phyloP scores from a whole-genome alignment of 2,329 filamentous ascomycete species.

The Harringtonia aguacate region DNA sequence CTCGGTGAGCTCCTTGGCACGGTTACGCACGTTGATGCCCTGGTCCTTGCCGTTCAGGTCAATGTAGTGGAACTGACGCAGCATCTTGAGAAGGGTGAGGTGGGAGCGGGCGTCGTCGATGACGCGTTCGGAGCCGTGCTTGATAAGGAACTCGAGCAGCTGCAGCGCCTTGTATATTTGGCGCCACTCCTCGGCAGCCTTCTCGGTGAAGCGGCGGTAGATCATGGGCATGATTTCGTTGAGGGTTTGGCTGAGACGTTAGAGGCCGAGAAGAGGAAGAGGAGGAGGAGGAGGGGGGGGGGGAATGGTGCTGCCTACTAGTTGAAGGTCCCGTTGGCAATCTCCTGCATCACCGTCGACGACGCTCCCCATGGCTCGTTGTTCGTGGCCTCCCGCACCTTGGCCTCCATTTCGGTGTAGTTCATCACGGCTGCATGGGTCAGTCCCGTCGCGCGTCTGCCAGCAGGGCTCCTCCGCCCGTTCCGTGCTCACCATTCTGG shows the following conservation, averaged over 20 bases:
- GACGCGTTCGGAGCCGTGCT: conserved; percentile 94
- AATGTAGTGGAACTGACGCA: conserved; percentile 96
- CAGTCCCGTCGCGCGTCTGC: not conserved
- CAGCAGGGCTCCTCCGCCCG: not conserved
- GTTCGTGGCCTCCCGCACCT: conserved; percentile 97
- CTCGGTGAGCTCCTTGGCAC: conserved; percentile 90
- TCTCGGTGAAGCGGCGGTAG: conserved; percentile 97
- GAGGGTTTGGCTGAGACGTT: conserved; percentile 63
- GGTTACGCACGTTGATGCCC: conserved; percentile 92
- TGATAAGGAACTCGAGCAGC: conserved; percentile 88
- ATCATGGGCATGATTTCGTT: conserved; percentile 99
- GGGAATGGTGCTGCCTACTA: conserved; percentile 55
- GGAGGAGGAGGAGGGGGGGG: no score
- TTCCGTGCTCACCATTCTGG: conserved; percentile 67
- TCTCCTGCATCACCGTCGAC: conserved; percentile 87
- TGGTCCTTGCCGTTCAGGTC: conserved; percentile 96
- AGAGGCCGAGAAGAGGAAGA: not conserved
- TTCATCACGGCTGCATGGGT: conserved; percentile 74
- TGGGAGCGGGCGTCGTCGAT: conserved; percentile 96
- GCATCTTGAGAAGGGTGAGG: conserved; percentile 92
- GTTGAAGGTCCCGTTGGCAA: conserved; percentile 94
- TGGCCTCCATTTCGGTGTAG: conserved; percentile 57
- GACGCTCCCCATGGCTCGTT: conserved; percentile 95
- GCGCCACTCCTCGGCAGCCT: conserved; percentile 94
- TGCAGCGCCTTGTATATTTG: conserved; percentile 99